Evolutionary conservation across 495 filamentous ascomycete species (phyloP), one percentile per base, ranked within the genome.

Genomic region (Rhypophila decipiens): DNA sequence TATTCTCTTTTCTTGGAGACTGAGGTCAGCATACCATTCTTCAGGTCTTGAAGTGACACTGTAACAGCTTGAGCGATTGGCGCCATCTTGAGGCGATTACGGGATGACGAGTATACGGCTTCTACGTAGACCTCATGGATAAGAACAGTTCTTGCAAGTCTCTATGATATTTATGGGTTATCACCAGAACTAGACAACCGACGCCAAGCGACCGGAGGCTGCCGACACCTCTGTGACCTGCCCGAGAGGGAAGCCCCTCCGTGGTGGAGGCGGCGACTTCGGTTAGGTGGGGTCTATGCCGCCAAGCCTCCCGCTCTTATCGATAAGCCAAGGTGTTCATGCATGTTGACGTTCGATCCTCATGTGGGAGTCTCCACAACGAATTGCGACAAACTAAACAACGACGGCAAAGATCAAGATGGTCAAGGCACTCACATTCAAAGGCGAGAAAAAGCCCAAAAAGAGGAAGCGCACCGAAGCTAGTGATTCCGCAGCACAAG

Each of bases 371-470:
- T 7, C 3, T 24, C 22, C 11, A 7, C 27, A 37, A 21, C 39
- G 11, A 17, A 17, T 9, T 22, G 19, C 24, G n/a, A 21, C 41
- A 42, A 42, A 24, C 5, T 11, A 37, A 8, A n/a, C 23, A 31
- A 24, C 24, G 9, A n/a, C n/a, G n/a, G n/a, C n/a, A n/a, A n/a
- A n/a, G n/a, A 8, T 35, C 53, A 53, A 48, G 4, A 83, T 83
- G 79, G 76, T 95, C 43, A 96, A 94, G 64, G 78, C 91, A 37
- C 74, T 98, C 37, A 73, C 78, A 31, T 98, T 98, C 74, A 98
- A 98, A 72, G 93, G 93, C 72, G 94, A 98, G 66, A 96, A 89
- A 64, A 90, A 91, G 68, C 69, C 80, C 20, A 97, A 94, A 64
- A 97, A 96, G 67, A 79, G 90, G 61, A 97, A 95, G 70, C 76